Conservation (phyloP, 2,329 filamentous ascomycete genomes). For the Cordyceps javanica region DNA sequence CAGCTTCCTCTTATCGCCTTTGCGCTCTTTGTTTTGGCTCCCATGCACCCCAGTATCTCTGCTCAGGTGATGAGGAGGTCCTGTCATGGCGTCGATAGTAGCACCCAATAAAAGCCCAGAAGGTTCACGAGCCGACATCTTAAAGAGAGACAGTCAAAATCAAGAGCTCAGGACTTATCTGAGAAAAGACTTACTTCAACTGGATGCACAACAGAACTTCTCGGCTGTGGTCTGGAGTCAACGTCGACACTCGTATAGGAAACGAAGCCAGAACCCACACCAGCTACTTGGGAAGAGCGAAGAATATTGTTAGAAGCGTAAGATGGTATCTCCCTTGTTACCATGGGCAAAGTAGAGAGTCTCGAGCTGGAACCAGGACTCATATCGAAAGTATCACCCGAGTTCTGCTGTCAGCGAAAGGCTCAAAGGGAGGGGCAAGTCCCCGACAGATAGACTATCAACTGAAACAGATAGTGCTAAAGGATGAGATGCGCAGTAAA, state of each 20-base stretch:
- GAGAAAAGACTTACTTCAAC: background rate
- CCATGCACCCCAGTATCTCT: background rate
- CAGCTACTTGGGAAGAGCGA: background rate
- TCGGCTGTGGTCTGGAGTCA: background rate
- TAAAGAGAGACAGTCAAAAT: background rate
- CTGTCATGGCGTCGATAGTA: background rate
- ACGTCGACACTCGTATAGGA: background rate
- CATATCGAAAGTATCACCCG: background rate
- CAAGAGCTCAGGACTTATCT: background rate
- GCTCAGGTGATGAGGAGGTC: background rate
- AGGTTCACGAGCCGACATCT: background rate
- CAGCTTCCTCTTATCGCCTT: background rate
- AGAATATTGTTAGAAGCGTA: conserved; percentile 5
- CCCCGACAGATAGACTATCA: background rate
- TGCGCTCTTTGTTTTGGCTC: background rate
- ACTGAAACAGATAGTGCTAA: background rate
- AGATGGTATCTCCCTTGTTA: conserved; percentile 7
- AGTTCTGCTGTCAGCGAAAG: background rate
- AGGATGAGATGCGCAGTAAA: background rate
- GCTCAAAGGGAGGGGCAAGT: background rate
- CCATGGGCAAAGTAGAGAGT: background rate
- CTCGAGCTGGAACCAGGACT: background rate
- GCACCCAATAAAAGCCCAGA: background rate
- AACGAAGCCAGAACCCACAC: background rate
- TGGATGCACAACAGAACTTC: background rate